phyloP scores from a whole-genome alignment of 805 yeast species.

The Barnettozyma sp. region DNA sequence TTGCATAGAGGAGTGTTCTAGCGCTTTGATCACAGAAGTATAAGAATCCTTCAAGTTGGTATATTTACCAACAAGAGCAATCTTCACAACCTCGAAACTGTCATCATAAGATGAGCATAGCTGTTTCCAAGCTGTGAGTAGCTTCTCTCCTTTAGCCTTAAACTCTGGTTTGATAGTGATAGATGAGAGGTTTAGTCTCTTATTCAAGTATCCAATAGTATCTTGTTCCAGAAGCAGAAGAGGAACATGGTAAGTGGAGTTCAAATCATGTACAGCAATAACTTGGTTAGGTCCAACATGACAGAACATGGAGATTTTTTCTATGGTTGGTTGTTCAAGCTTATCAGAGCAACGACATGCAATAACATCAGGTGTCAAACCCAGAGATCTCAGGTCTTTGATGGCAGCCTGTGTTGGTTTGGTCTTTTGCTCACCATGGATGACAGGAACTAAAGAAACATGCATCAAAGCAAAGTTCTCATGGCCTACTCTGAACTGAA shows the following conservation, averaged over 20 bases:
- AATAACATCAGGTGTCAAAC: conserved; percentile 92
- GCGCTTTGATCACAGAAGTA: conserved; percentile 86
- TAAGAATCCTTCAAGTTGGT: conserved; percentile 93
- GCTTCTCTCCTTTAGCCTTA: conserved; percentile 53
- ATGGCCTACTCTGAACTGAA: conserved; percentile 92
- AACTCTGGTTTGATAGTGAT: conserved; percentile 44
- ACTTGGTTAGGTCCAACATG: conserved; percentile 99
- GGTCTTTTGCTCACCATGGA: conserved; percentile 98
- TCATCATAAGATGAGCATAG: conserved; percentile 77
- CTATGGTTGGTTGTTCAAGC: conserved; percentile 78
- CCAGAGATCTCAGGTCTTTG: conserved; percentile 90
- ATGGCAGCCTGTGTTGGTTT: conserved; percentile 99
- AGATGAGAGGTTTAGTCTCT: conserved; percentile 56
- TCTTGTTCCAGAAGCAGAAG: conserved; percentile 81
- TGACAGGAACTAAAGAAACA: conserved; percentile 94
- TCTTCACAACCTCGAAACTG: conserved; percentile 79
- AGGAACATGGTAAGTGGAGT: conserved; percentile 97
- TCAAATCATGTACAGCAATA: conserved; percentile 92
- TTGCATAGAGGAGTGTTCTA: conserved; percentile 93
- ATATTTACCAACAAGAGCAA: conserved; percentile 96
- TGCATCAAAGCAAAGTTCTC: conserved; percentile 95
- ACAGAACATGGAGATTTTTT: conserved; percentile 97
- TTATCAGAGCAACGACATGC: conserved; percentile 93
- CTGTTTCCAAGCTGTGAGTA: conserved; percentile 72
- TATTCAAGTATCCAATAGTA: conserved; percentile 63